Percentiles rank a stretch among this genome's conserved stretches.
phyloP scores from a whole-genome alignment of 139 green algal genomes.

The Chlamydomonas sphaeroides region DNA sequence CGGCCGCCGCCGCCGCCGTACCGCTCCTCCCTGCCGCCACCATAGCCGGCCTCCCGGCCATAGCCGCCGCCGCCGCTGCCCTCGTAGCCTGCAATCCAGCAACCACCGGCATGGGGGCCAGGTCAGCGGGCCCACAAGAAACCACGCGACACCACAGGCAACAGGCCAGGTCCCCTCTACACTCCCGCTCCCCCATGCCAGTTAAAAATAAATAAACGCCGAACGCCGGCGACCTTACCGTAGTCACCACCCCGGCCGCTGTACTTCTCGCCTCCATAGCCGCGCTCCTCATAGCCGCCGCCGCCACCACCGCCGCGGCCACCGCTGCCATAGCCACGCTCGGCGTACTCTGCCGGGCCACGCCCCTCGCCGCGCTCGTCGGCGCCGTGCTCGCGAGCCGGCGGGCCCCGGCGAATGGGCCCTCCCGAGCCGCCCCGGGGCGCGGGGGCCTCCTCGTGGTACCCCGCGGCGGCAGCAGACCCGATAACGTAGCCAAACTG shows the following conservation, averaged over 20 bases:
- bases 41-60: background rate
- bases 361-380: background rate
- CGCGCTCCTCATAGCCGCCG: background rate
- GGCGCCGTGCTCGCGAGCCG: background rate
- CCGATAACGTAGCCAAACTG: slow-evolving; percentile 35
- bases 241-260: background rate
- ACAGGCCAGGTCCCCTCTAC: too few relatives aligned
- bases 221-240: too few relatives aligned
- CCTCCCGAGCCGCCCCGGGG: slow-evolving; percentile 24
- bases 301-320: background rate
- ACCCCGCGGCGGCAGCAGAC: background rate
- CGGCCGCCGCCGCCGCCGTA: background rate
- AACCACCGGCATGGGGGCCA: too few relatives aligned
- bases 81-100: too few relatives aligned
- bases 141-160: too few relatives aligned
- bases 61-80: background rate
- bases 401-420: slow-evolving; percentile 29
- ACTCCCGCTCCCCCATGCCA: too few relatives aligned
- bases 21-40: background rate
- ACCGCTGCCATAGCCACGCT: background rate
- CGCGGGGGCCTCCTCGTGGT: slow-evolving; percentile 15
- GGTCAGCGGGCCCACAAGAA: too few relatives aligned
- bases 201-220: too few relatives aligned
- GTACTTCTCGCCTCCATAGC: background rate
- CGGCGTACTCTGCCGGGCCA: background rate